These are phyloP conservation scores for Apostasia shenzhenica DNA, from an alignment of 106 monocot genomes.

Conservation along the genomic window DNA sequence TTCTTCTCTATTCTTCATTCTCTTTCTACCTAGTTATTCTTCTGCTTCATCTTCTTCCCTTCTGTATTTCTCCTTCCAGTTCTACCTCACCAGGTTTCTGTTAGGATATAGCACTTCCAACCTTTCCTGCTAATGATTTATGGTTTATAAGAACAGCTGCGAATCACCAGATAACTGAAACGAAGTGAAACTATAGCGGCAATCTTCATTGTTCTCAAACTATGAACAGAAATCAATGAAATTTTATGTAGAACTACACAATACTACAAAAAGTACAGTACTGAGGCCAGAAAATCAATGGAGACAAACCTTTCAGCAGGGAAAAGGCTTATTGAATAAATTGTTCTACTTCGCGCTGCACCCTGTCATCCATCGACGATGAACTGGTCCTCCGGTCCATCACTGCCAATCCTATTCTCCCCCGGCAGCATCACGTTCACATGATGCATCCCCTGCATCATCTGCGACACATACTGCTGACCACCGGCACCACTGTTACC, in stretches of 20 bases:
- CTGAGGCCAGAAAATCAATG: neutral
- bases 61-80: too few species aligned
- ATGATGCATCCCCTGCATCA: slow-evolving; percentile 45
- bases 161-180: neutral
- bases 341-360: too few species aligned
- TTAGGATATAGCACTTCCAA: too few species aligned
- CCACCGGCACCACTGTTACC: slow-evolving; percentile 2
- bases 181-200: neutral
- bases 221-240: slow-evolving; percentile 3
- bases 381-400: slow-evolving; percentile 50
- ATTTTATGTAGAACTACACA: neutral
- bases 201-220: slow-evolving; percentile 4
- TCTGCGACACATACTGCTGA: slow-evolving; percentile 25
- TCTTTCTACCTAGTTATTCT: too few species aligned
- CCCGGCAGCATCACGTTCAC: slow-evolving; percentile 31
- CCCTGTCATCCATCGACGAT: slow-evolving; percentile 28
- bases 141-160: neutral
- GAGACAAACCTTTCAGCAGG: neutral
- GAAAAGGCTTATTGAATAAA: neutral
- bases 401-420: slow-evolving; percentile 30
- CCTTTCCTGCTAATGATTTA: neutral
- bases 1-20: too few species aligned
- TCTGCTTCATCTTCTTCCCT: too few species aligned
- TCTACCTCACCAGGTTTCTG: too few species aligned
- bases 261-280: neutral